A percentile compares a stretch with the other conserved stretches of the same genome.
These are phyloP conservation scores for Filobasidium floriforme DNA, from an alignment of 768 basidiomycete species.

Conservation along the genomic window DNA sequence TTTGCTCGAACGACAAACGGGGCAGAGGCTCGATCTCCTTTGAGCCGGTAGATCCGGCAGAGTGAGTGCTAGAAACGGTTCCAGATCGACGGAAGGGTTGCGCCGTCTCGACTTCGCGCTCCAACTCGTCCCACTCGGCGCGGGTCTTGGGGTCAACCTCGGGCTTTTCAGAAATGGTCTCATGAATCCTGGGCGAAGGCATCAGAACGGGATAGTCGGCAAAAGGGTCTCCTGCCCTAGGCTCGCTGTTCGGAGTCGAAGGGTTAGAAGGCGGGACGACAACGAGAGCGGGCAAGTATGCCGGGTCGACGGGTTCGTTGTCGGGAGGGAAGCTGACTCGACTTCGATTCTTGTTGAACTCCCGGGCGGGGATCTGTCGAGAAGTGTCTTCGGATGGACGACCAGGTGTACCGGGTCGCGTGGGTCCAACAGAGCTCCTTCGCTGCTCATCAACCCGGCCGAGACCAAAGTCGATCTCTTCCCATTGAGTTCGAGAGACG, in stretches of 20 bases:
- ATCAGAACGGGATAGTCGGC: conserved; percentile 26
- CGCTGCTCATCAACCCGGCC: conserved; percentile 39
- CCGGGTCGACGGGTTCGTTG: neutral
- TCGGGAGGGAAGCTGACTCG: conserved; percentile 3
- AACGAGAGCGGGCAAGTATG: conserved; percentile 24
- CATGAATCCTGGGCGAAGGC: conserved; percentile 16
- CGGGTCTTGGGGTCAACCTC: neutral
- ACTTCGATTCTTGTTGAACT: conserved; percentile 16
- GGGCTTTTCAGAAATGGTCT: neutral
- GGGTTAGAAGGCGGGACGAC: conserved; percentile 35
- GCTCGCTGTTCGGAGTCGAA: conserved; percentile 28
- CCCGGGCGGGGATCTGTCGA: conserved; percentile 11
- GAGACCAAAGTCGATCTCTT: conserved; percentile 45
- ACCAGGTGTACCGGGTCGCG: conserved; percentile 10
- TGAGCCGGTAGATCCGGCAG: neutral
- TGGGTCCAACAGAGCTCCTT: conserved; percentile 19
- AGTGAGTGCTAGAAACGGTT: conserved; percentile 12
- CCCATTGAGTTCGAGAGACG: conserved; percentile 34
- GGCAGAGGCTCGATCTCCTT: conserved; percentile 4
- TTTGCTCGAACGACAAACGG: conserved; percentile 2
- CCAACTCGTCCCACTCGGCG: neutral
- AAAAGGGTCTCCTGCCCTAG: conserved; percentile 8
- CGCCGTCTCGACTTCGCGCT: conserved; percentile 9
- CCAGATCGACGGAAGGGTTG: conserved; percentile 5
- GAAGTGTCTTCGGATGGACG: conserved; percentile 6